Base-by-base conservation (phyloP, 495 filamentous ascomycete genomes). In the Neurospora sp. region DNA sequence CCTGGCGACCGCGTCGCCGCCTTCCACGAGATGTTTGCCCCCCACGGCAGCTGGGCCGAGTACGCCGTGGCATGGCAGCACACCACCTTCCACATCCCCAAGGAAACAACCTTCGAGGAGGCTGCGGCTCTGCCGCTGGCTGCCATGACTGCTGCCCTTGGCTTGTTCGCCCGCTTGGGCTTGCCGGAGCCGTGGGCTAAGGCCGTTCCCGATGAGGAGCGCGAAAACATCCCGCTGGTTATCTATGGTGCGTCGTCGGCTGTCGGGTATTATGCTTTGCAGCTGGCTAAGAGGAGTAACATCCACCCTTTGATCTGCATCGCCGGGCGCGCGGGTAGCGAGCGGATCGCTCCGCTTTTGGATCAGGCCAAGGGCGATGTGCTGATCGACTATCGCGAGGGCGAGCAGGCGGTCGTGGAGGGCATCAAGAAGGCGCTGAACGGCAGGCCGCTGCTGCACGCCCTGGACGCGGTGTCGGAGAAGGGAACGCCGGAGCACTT, bases 261-360 rank as follows among this genome's bases (percentile, higher is more conserved):
- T 0, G 92, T 93, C 0, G 92, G 92, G 3, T 81, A 89, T 39
- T 94, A 88, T 74, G 88, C 88, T 6, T 82, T 93, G 72, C 91
- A 94, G 78, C 82, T 93, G 27, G 92, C 92, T 23, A 77, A 75
- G n/a, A 79, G 84, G 20, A 88, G 90, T 41, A 90, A 93, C 76
- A 90, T 95, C 74, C 91, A 93, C 78, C 92, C 92, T 0, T 74
- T 94, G n/a, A 90, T 94, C 72, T 88, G 82, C 44, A 83, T 95
- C 6, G 92, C 92, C 2, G 92, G 92, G 2, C 82, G 82, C 23
- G 88, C 88, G 11, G 54, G 54, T 14, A 80, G 77, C 14, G 49
- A 86, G 5, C 88, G 87, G 76, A 90, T 93, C 1, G 84, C 88
- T 78, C 80, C 76, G 0, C 79, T 93, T 40, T 85, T 95, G 49